Base-by-base conservation (phyloP, 768 basidiomycete species). In the Astraeus odoratus region DNA sequence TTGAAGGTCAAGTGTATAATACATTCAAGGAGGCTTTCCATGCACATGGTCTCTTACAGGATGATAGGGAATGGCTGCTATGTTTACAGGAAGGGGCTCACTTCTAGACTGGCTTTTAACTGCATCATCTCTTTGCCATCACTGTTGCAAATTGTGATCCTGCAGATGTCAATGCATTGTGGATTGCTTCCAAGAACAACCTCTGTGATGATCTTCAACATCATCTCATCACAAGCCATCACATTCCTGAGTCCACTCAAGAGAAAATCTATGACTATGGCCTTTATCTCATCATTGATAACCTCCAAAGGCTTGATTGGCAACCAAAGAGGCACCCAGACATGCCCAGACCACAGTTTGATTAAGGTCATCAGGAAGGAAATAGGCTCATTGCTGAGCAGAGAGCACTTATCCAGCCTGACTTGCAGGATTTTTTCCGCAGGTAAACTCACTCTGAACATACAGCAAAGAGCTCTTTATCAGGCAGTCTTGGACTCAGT, bases 61-160 rank as follows among this genome's bases (percentile, higher is more conserved):
- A 75, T 65, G 69, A 78, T 54, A 53, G 53, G n/a, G 74, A 78
- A 51, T 77, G 72, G 70, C 13, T 53, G 0, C 46, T 50, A 6
- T 76, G 74, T 51, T 46, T 78, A 0, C 5, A 53, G 13, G 72
- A 78, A 9, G 73, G 69, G 26, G 46, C 56, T 12, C 23, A 42
- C 0, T 71, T 76, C 53, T 57, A 64, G 23, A 69, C 61, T 18
- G 73, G 73, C 1, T 8, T 6, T 9, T 55, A 56, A 5, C 55
- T 76, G 12, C 54, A 65, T 0, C 42, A 52, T 6, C 63, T 76
- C 0, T 77, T 77, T 60, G 63, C 56, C 0, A 67, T 60, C 9
- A 65, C 76, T 12, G 58, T 77, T 0, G 9, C 47, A 0, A 49
- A 61, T 36, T 70, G 68, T 39, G 22, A 38, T 20, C 70, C 67